Evolutionary conservation across 2,329 filamentous ascomycete species (phyloP).

Genomic region (Mycosphaerella arachidis): DNA sequence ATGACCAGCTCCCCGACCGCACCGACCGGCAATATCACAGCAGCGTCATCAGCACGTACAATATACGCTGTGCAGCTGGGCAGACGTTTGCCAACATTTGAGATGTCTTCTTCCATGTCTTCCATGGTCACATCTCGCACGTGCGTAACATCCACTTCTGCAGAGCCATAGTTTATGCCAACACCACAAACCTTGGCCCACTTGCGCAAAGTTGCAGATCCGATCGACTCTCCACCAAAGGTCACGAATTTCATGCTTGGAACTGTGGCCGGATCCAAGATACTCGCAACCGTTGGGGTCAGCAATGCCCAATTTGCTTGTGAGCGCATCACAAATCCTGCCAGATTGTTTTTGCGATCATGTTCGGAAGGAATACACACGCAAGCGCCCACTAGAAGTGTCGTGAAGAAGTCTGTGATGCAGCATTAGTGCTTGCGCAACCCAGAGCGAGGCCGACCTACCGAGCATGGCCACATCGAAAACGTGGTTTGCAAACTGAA

Average conservation of each 20-base stretch:
- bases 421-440: background rate
- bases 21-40: conserved; percentile 45
- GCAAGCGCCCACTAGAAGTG: conserved; percentile 1
- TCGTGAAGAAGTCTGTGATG: background rate
- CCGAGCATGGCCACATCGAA: background rate
- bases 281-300: conserved; percentile 53
- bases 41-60: conserved; percentile 42
- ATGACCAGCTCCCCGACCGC: conserved; percentile 46
- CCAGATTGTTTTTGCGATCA: conserved; percentile 5
- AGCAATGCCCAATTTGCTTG: conserved; percentile 44
- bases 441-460: background rate
- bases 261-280: conserved; percentile 33
- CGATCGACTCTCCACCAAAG: conserved; percentile 37
- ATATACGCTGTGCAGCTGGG: conserved; percentile 1
- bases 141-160: conserved; percentile 25
- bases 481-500: background rate
- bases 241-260: conserved; percentile 4
- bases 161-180: conserved; percentile 43
- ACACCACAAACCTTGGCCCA: conserved; percentile 39
- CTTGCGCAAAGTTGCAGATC: conserved; percentile 33
- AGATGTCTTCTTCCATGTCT: no score
- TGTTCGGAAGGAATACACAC: conserved; percentile 42
- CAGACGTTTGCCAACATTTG: background rate
- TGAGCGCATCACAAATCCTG: conserved; percentile 3
- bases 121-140: background rate